Evolutionary conservation across 768 basidiomycete species (phyloP).

Genomic region (Kockovaella imperatae): DNA sequence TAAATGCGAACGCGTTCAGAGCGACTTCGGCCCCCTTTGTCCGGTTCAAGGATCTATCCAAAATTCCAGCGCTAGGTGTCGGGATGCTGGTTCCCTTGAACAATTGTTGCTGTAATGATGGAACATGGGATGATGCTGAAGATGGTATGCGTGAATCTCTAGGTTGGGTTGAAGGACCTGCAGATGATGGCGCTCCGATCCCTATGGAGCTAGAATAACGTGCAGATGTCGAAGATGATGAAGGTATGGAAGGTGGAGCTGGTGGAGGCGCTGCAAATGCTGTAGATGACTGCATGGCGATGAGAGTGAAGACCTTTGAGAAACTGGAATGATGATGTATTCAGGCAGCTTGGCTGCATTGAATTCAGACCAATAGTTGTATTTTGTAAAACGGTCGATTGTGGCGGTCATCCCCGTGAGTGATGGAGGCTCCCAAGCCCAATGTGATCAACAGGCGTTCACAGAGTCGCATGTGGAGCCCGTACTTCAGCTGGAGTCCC

Average conservation of each 20-base stretch:
- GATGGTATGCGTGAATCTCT: slow-evolving; percentile 2
- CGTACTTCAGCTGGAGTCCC: no score
- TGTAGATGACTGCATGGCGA: no score
- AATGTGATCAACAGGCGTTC: no score
- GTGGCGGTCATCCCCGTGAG: no score
- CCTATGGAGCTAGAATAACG: slow-evolving; percentile 13
- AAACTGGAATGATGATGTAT: slow-evolving; percentile 4
- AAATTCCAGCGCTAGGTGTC: slow-evolving; percentile 52
- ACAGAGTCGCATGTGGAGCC: no score
- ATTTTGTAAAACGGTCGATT: no score
- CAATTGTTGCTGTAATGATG: slow-evolving; percentile 21
- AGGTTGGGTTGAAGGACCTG: not conserved
- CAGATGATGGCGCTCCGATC: slow-evolving; percentile 4
- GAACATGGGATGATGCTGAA: slow-evolving; percentile 5
- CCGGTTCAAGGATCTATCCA: slow-evolving; percentile 84
- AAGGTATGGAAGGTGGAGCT: slow-evolving; percentile 8
- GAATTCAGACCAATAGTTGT: no score
- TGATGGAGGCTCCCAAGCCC: no score
- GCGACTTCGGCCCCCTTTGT: slow-evolving; percentile 76
- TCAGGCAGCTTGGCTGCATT: not conserved
- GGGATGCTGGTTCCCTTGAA: slow-evolving; percentile 2
- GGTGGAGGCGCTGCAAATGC: slow-evolving; percentile 10
- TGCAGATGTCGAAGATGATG: slow-evolving; percentile 13
- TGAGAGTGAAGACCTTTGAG: slow-evolving; percentile 3
- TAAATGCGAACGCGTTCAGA: slow-evolving; percentile 71